Percentiles rank a stretch among this genome's conserved stretches.
These are phyloP conservation scores for Cladosporium cucumerinum DNA, from an alignment of 2,329 filamentous ascomycete species.

Conservation along the genomic window DNA sequence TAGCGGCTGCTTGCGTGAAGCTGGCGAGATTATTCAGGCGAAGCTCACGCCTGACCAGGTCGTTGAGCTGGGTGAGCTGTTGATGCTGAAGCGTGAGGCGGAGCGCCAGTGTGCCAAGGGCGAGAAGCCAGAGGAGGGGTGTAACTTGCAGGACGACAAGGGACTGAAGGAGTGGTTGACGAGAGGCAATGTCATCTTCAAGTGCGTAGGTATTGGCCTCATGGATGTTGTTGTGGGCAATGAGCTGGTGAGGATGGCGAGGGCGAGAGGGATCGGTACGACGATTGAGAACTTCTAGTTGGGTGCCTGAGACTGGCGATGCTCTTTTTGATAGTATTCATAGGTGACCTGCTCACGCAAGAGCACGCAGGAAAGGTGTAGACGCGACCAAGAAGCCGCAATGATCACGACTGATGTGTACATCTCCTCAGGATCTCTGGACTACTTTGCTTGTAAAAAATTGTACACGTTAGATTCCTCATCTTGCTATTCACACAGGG, in stretches of 20 bases:
- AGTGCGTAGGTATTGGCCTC: conserved; percentile 64
- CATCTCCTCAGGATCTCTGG: not conserved
- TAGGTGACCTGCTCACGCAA: not conserved
- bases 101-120: conserved; percentile 36
- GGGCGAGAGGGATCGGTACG: conserved; percentile 53
- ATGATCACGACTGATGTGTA: not conserved
- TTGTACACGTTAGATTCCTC: not conserved
- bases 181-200: conserved; percentile 65
- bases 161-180: conserved; percentile 56
- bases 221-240: conserved; percentile 66
- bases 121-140: conserved; percentile 26
- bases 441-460: not conserved
- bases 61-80: conserved; percentile 81
- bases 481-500: conserved; percentile 5
- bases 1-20: conserved; percentile 74
- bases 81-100: conserved; percentile 59
- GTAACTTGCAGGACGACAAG: conserved; percentile 35
- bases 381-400: not conserved
- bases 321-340: not conserved
- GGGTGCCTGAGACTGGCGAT: not conserved
- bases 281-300: conserved; percentile 48
- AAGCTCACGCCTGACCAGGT: conserved; percentile 70
- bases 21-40: conserved; percentile 81
- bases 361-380: not conserved
- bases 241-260: conserved; percentile 56